Percentiles rank a stretch among this genome's conserved stretches.
Conservation (phyloP, 2,329 filamentous ascomycete genomes). For the Dactylellina parvicollis region DNA sequence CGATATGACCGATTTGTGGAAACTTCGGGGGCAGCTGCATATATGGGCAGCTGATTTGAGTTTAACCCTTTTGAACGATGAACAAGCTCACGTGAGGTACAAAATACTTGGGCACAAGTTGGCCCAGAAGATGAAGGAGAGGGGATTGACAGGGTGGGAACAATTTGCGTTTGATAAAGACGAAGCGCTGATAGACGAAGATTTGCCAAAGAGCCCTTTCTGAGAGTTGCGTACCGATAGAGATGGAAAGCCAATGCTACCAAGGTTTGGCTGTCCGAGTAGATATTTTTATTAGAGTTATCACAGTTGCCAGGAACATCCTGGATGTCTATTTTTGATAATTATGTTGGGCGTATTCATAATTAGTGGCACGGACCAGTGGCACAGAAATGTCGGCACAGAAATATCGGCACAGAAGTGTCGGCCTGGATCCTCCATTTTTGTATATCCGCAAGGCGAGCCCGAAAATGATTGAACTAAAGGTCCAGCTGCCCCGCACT, state of each 20-base stretch:
- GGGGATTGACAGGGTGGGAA: conserved; percentile 27
- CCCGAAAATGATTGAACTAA: no score
- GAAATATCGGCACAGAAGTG: no score
- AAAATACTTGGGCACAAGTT: conserved; percentile 35
- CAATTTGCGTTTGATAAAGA: conserved; percentile 30
- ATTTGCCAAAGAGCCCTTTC: not conserved
- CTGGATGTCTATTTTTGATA: no score
- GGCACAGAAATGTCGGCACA: no score
- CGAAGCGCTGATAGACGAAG: conserved; percentile 18
- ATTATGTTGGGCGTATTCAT: no score
- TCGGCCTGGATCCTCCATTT: no score
- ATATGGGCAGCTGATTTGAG: conserved; percentile 56
- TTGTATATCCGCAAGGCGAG: no score
- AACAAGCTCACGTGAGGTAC: conserved; percentile 9
- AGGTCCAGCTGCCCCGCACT: no score
- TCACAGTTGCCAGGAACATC: no score
- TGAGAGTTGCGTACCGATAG: not conserved
- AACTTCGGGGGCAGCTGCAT: conserved; percentile 56
- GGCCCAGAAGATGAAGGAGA: conserved; percentile 45
- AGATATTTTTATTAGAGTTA: no score
- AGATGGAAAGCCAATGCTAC: not conserved
- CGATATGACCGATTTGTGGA: conserved; percentile 55
- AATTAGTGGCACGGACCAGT: no score
- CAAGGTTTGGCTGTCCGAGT: no score
- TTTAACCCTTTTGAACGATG: conserved; percentile 34